Evolutionary conservation across 179 eudicot genomes (phyloP).

Genomic region (Heliamphora pulchella): DNA sequence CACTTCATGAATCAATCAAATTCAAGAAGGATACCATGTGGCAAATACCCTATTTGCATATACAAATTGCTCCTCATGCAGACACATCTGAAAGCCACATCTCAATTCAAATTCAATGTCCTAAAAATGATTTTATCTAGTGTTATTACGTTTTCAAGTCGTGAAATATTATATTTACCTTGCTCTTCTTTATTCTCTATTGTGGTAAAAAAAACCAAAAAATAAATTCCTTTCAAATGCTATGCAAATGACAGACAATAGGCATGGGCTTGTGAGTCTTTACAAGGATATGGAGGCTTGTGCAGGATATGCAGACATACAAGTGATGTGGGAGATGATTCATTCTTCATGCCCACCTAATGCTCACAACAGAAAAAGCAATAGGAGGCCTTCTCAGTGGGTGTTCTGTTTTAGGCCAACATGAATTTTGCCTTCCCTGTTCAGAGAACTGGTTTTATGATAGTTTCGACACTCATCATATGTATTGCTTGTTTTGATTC

Average conservation of each 20-base stretch:
- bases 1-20: too few species aligned
- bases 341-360: constrained; percentile 23
- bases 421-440: constrained; percentile 2
- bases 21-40: too few species aligned
- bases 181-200: too few species aligned
- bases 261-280: constrained; percentile 28
- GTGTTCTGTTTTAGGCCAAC: constrained; percentile 17
- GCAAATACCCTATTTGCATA: too few species aligned
- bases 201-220: too few species aligned
- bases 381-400: constrained; percentile 14
- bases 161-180: too few species aligned
- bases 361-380: background rate
- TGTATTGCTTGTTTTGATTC: background rate
- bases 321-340: constrained; percentile 50
- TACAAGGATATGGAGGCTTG: constrained; percentile 43
- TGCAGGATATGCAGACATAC: constrained; percentile 37
- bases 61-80: too few species aligned
- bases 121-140: too few species aligned
- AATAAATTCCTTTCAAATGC: too few species aligned
- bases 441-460: background rate
- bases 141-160: too few species aligned
- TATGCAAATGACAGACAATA: constrained; percentile 18
- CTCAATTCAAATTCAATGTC: too few species aligned
- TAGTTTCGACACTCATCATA: background rate
- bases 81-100: too few species aligned